Evolutionary conservation across 2,329 filamentous ascomycete genomes (phyloP), one percentile per base, ranked within the genome.

Genomic region (Trichoderma brevicompactum): DNA sequence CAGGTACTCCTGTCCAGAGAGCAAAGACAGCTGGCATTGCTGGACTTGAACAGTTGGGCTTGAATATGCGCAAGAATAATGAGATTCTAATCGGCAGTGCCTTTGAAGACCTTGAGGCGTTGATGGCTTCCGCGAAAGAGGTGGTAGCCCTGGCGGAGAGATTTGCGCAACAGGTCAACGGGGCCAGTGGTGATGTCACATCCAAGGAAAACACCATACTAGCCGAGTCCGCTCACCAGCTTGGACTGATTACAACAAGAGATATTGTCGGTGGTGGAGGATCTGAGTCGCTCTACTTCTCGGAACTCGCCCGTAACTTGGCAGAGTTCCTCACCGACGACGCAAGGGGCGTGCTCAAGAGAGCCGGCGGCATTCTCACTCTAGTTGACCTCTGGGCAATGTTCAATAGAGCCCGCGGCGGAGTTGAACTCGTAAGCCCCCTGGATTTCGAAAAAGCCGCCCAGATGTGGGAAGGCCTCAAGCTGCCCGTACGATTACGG

Each of bases 61-160:
- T 94, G 6, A 92, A 94, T 71, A 87, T 93, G 73, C 90, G 92
- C 65, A 94, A 92, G 79, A 97, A 96, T 76, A 98, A 97, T 71
- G 93, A 97, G 76, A 79, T 92, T 9, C 89, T 97, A 56, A 97
- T 99, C 69, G 94, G 94, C 32, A 93, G 87, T 69, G 94, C 95
- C 0, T 99, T 99, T 72, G 94, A 97, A 75, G 95, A 99, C 73
- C 85, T 99, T 0, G 94, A 98, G 75, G 94, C 95, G 3, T 83
- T 99, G 43, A 99, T 98, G 94, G 92, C 94, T 3, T 97, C 94
- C 3, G 95, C 95, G 5, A 97, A 98, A 75, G 92, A 99, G 74
- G 92, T 99, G 55, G 90, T 98, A 58, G 92, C 93, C 5, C 87
- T 99, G 48, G 95, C 95, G 0, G 94, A 98, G 77, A 88, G 88